Base-by-base conservation (phyloP, 768 basidiomycete genomes). In the Tubosaeta sp. region DNA sequence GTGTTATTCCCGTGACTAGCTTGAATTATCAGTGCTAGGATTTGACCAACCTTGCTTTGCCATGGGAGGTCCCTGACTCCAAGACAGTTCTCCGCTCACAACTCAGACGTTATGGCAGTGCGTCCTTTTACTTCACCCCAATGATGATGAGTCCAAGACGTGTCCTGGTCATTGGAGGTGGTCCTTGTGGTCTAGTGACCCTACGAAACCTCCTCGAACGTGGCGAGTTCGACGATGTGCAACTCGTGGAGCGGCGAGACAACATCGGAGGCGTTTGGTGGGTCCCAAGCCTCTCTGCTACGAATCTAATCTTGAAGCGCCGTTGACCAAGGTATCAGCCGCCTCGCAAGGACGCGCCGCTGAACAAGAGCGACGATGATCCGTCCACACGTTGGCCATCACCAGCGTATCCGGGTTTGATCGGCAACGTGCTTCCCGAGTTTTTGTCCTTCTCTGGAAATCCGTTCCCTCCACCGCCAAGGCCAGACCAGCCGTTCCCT, bases 201-300 rank as follows among this genome's bases (percentile, higher is more conserved):
- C 70, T 78, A 18, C 73, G 77, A n/a, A 80, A 81, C 52, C 61
- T 78, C 22, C 43, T 68, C n/a, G 65, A 72, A 39, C 64, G 69
- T 2, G 76, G 73, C 10, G 32, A 66, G 0, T 78, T 77, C 24
- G 72, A 71, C 1, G 64, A 66, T 18, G 77, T 79, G 0, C 71
- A 73, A 39, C 62, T 78, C 0, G 75, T 73, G 5, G 79, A 80
- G 61, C 63, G 79, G 32, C 62, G 62, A 22, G 60, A 69, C 36
- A 71, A 78, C 46, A 66, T 79, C n/a, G 78, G 79, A 3, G 78
- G 79, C 27, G 71, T 78, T 3, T 80, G 79, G 79, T 79, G 13
- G 24, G 40, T 42, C 16, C 16, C 10, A 31, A 47, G 27, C 47
- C n/a, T 43, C 21, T 13, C 18, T 36, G n/a, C 16, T 11, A 3